A percentile compares a stretch with the other conserved stretches of the same genome.
Conservation (phyloP, 2,329 filamentous ascomycete species). For the Celoporthe dispersa region DNA sequence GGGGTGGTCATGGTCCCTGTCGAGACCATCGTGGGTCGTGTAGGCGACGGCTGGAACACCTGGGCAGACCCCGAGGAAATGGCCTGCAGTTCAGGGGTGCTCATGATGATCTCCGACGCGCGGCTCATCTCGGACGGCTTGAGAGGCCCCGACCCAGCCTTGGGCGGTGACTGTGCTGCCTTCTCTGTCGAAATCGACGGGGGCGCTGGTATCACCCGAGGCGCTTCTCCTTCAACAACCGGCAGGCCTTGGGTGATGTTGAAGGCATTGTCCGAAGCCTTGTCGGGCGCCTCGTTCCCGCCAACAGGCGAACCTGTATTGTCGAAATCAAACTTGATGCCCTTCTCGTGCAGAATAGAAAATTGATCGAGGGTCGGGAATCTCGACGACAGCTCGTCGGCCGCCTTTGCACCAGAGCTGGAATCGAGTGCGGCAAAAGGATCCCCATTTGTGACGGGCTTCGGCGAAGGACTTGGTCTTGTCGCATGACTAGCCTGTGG, state of each 20-base stretch:
- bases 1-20: constrained; percentile 79
- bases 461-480: constrained; percentile 70
- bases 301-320: constrained; percentile 52
- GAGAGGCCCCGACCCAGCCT: constrained; percentile 45
- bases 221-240: constrained; percentile 37
- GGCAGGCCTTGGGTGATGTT: constrained; percentile 47
- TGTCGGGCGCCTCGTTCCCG: constrained; percentile 65
- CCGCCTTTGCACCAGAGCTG: constrained; percentile 50
- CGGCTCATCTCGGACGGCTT: constrained; percentile 57
- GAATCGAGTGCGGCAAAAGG: constrained; percentile 87
- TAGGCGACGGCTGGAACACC: constrained; percentile 37
- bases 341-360: constrained; percentile 82
- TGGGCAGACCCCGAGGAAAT: constrained; percentile 53
- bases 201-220: constrained; percentile 36
- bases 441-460: constrained; percentile 72
- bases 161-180: constrained; percentile 42
- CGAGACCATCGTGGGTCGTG: constrained; percentile 52
- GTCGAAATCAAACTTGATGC: constrained; percentile 84
- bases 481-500: constrained; percentile 42
- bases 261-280: constrained; percentile 80
- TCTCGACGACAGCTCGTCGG: constrained; percentile 79
- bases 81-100: constrained; percentile 64
- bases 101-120: constrained; percentile 67
- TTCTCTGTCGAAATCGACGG: constrained; percentile 34
- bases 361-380: constrained; percentile 96